Evolutionary conservation across 2,329 filamentous ascomycete species (phyloP).

Genomic region (Cercospora brassicicola): DNA sequence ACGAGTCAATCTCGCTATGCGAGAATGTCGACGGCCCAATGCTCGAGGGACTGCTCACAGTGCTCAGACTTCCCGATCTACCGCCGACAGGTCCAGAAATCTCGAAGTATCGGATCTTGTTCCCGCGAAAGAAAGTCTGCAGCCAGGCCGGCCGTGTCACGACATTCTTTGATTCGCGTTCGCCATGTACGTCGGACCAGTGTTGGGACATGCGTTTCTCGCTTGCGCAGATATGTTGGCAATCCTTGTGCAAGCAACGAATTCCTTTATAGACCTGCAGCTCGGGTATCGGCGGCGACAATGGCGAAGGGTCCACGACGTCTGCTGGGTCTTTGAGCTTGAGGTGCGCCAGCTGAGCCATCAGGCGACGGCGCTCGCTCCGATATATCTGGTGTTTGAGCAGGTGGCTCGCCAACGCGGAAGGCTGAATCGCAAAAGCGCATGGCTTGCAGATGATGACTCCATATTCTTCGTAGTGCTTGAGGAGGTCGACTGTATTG

Average conservation of each 20-base stretch:
- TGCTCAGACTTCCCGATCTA: conserved; percentile 1
- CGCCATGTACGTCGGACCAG: conserved; percentile 23
- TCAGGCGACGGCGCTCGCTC: conserved; percentile 19
- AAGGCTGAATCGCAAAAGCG: conserved; percentile 24
- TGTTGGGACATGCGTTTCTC: conserved; percentile 26
- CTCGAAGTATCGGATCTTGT: conserved; percentile 28
- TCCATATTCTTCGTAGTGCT: conserved; percentile 22
- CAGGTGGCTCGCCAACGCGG: conserved; percentile 21
- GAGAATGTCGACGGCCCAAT: neutral
- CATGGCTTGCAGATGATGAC: conserved; percentile 24
- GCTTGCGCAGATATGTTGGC: conserved; percentile 23
- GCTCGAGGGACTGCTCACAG: conserved; percentile 8
- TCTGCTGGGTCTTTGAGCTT: conserved; percentile 20
- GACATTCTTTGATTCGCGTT: conserved; percentile 23
- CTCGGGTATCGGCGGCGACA: conserved; percentile 16
- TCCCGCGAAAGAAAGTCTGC: conserved; percentile 28
- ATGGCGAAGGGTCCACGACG: conserved; percentile 10
- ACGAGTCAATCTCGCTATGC: neutral
- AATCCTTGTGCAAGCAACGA: conserved; percentile 14
- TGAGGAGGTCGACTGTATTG: conserved; percentile 11
- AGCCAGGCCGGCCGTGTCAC: conserved; percentile 21
- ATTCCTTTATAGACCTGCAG: conserved; percentile 20
- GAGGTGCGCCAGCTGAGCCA: conserved; percentile 16
- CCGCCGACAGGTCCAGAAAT: conserved; percentile 15
- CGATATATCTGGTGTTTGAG: conserved; percentile 25